Base-by-base conservation (phyloP, 345 rosid species). In the Clarkia xantiana region DNA sequence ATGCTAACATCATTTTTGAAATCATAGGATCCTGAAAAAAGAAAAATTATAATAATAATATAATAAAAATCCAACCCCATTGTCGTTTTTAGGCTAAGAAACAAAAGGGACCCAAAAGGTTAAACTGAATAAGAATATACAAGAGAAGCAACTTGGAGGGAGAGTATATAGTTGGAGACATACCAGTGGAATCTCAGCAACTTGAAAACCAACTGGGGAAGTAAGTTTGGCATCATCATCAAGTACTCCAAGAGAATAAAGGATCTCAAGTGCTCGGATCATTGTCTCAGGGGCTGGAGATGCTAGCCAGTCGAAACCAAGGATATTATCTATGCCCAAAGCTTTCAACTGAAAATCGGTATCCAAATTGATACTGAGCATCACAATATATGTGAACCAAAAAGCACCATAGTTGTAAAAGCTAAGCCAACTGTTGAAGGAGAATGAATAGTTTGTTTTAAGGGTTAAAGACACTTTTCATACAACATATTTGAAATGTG, bases 201-300 rank as follows among this genome's bases (percentile, higher is more conserved):
- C 93, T 79, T 84, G 94, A 76, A 88, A 88, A 53, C 97, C 98
- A 67, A 70, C 73, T 13, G 98, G 98, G 18, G 98, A 84, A 39
- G 94, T 86, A 62, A 91, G 98, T 72, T 86, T 91, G 59, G 96
- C 96, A 62, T 86, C 98, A 67, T 84, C 90, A 60, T 86, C 98
- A 6, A 91, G 81, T 60, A 86, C 74, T 47, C 86, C 93, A 46
- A 91, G 78, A 50, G 96, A 86, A 65, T 84, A 91, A 47, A 91
- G 89, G 14, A 84, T 81, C 71, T 91, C 98, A 61, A 91, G 94
- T 13, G 98, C 85, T 60, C 93, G 67, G 49, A 91, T 76, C 94
- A 86, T 78, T 60, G 94, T 67, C 64, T 91, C 85, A 15, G 96
- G 82, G 23, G 96, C 66, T 52, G 96, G 96, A 72, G 98, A 79